A percentile compares a stretch with the other conserved stretches of the same genome.
These are phyloP conservation scores for Stagonosporopsis cucurbitacearum DNA, from an alignment of 2,329 filamentous ascomycete species.

Conservation along the genomic window DNA sequence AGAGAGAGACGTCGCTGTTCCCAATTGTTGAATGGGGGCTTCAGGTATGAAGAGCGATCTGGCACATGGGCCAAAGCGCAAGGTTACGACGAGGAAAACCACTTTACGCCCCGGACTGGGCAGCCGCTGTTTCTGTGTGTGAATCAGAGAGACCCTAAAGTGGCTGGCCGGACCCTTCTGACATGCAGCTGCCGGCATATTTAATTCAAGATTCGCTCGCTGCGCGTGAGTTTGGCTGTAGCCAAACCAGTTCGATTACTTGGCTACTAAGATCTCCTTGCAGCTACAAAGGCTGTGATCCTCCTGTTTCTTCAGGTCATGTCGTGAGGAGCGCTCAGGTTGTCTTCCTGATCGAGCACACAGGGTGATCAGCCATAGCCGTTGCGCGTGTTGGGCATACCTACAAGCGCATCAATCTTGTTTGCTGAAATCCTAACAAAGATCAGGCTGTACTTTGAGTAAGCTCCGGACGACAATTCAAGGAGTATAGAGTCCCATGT, in stretches of 20 bases:
- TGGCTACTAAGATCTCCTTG: neutral
- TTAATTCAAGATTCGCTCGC: slow-evolving; percentile 9
- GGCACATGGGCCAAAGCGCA: slow-evolving; percentile 44
- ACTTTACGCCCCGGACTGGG: slow-evolving; percentile 33
- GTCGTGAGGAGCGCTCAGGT: slow-evolving; percentile 19
- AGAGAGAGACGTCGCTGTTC: slow-evolving; percentile 35
- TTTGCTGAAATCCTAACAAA: neutral
- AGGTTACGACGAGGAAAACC: slow-evolving; percentile 47
- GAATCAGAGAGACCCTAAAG: slow-evolving; percentile 24
- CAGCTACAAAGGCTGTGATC: neutral
- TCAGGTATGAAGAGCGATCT: slow-evolving; percentile 44
- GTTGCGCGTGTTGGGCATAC: slow-evolving; percentile 18
- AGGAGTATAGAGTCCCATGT: neutral
- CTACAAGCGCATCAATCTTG: neutral
- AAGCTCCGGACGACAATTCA: neutral
- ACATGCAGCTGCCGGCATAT: slow-evolving; percentile 14
- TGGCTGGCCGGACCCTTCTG: slow-evolving; percentile 7
- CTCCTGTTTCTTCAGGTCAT: slow-evolving; percentile 8
- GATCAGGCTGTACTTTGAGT: too few relatives aligned
- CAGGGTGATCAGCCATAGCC: slow-evolving; percentile 23
- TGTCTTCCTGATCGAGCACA: slow-evolving; percentile 20
- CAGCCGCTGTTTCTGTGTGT: slow-evolving; percentile 26
- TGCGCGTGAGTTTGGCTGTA: neutral
- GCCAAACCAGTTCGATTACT: neutral
- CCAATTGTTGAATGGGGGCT: slow-evolving; percentile 29